Evolutionary conservation across 768 basidiomycete species (phyloP).

Genomic region (Holtermanniella nyarrowii): DNA sequence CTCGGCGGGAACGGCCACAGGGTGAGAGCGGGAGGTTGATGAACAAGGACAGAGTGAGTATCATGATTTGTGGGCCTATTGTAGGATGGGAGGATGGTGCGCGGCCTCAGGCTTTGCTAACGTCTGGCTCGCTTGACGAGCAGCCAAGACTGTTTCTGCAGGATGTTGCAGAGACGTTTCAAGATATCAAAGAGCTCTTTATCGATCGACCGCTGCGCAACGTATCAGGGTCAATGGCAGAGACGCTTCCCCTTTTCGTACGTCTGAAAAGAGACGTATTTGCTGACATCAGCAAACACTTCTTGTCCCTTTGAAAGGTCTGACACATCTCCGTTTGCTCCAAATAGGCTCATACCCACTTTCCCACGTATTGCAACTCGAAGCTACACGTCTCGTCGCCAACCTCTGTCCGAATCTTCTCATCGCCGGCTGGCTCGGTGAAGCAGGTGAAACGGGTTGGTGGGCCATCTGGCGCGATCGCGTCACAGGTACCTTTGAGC

Average conservation of each 20-base stretch:
- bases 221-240: conserved; percentile 13
- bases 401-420: conserved; percentile 16
- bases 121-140: not conserved
- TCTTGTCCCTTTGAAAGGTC: conserved; percentile 15
- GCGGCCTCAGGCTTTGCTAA: not conserved
- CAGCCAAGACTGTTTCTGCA: conserved; percentile 13
- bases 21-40: conserved; percentile 11
- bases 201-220: conserved; percentile 33
- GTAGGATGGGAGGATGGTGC: conserved; percentile 19
- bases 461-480: conserved; percentile 28
- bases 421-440: conserved; percentile 26
- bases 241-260: conserved; percentile 24
- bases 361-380: conserved; percentile 9
- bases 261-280: conserved; percentile 3
- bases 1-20: conserved; percentile 13
- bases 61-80: conserved; percentile 37
- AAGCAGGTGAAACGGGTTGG: conserved; percentile 34
- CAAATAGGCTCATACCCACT: conserved; percentile 37
- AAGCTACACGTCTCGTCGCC: conserved; percentile 16
- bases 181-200: conserved; percentile 35
- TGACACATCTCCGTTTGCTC: conserved; percentile 28
- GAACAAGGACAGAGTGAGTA: conserved; percentile 10
- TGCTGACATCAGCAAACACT: conserved; percentile 14
- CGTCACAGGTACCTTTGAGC: not conserved
- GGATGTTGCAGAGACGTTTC: conserved; percentile 17